Conservation (phyloP, 495 filamentous ascomycete genomes). For the Podospora comata region DNA sequence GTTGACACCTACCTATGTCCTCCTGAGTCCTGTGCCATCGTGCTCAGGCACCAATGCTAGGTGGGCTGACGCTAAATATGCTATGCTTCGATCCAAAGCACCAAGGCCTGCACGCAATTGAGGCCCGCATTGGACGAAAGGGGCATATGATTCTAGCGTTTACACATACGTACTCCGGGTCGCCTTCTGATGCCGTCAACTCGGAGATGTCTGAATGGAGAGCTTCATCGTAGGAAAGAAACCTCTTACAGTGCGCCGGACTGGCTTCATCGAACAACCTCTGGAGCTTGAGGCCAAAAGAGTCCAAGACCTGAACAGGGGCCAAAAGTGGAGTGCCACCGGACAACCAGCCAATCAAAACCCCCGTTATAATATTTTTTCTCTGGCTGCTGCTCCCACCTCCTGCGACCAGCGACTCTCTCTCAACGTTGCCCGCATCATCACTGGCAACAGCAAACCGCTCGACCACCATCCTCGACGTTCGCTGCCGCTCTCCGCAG, state of each 20-base stretch:
- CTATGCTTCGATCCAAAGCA: neutral
- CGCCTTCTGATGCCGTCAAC: neutral
- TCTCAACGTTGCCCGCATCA: constrained; percentile 13
- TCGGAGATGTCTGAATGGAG: neutral
- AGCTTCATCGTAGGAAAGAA: neutral
- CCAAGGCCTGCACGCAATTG: neutral
- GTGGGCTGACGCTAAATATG: neutral
- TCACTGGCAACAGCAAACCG: constrained; percentile 18
- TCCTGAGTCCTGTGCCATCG: neutral
- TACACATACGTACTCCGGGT: neutral
- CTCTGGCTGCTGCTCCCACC: constrained; percentile 8
- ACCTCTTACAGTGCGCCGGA: neutral
- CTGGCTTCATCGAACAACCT: neutral
- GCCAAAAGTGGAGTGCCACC: neutral
- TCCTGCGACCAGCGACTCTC: constrained; percentile 12
- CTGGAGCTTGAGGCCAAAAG: neutral
- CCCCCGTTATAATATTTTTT: neutral
- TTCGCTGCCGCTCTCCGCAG: constrained; percentile 12
- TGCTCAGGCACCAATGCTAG: neutral
- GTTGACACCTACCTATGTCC: too few species aligned
- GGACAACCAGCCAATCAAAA: neutral
- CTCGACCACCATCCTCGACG: constrained; percentile 4
- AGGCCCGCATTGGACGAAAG: neutral
- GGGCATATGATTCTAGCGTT: neutral
- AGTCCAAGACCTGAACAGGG: neutral